Percentiles rank a stretch among this genome's conserved stretches.
Conservation (phyloP, 768 basidiomycete species). For the Tylopilus sp. region DNA sequence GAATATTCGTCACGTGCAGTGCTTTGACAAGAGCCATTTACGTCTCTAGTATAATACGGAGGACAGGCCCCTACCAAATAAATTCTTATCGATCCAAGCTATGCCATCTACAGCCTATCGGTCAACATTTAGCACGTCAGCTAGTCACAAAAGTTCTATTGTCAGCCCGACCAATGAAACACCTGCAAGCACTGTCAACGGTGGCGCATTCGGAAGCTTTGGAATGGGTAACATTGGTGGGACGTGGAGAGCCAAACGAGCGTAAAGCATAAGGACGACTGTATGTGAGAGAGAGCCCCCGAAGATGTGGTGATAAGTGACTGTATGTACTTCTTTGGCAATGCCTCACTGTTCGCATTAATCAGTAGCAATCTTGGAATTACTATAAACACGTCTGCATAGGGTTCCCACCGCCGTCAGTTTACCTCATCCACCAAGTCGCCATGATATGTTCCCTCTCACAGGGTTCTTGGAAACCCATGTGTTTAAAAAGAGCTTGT, state of each 20-base stretch:
- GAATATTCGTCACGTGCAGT: no score
- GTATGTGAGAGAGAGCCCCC: neutral
- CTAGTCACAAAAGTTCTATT: constrained; percentile 18
- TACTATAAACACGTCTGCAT: neutral
- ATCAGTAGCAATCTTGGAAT: neutral
- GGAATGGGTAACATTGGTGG: constrained; percentile 42
- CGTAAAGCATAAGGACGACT: constrained; percentile 12
- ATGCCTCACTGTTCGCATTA: constrained; percentile 9
- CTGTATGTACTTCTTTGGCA: constrained; percentile 12
- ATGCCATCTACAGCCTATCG: constrained; percentile 66
- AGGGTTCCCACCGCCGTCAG: neutral
- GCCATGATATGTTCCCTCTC: neutral
- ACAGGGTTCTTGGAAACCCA: neutral
- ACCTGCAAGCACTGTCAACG: constrained; percentile 25
- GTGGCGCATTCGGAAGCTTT: constrained; percentile 48
- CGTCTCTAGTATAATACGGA: constrained; percentile 86
- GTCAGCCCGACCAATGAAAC: constrained; percentile 26
- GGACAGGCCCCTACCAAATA: constrained; percentile 75
- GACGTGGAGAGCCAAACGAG: constrained; percentile 23
- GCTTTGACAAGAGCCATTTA: no score
- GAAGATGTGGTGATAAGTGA: constrained; percentile 7
- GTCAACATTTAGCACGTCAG: constrained; percentile 52
- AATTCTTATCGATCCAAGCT: constrained; percentile 77
- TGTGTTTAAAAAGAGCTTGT: constrained; percentile 1
- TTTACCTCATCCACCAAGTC: neutral